Evolutionary conservation across 2,329 filamentous ascomycete species (phyloP), one percentile per base, ranked within the genome.

Genomic region (Nannizziopsis arthrosporioides): DNA sequence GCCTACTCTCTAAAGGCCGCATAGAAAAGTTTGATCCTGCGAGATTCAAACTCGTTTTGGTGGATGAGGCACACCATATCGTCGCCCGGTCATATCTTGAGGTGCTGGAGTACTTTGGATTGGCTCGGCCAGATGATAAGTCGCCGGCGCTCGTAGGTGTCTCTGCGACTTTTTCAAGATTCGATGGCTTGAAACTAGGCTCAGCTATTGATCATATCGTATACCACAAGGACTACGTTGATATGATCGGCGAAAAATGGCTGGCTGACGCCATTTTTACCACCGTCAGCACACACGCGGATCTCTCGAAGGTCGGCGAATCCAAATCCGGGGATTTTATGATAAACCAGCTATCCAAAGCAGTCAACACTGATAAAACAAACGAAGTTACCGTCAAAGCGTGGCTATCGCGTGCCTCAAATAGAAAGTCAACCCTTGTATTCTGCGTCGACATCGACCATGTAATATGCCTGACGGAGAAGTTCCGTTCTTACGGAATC

Each of bases 11-110:
- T 4, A 77, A 78, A 10, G 77, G 82, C 45, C 78, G 92, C 1
- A 74, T 96, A n/a, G 61, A 65, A 32, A 95, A 94, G 61, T 96
- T 90, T 58, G 78, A 93, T 55, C 84, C 88, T 0, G 65, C 64
- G 0, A 72, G 71, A 6, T 96, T 90, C 72, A 98, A 98, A 66
- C 77, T 98, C 0, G 71, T 98, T 0, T 74, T 98, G 2, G 90
- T 98, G 3, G 92, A 98, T 55, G 92, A 98, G 67, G 92, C 90
- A 3, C 92, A 98, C 63, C 92, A 98, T 65, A 94, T 96, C 46
- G 89, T 95, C 39, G 85, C 92, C 0, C 74, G 78, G 1, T 80
- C 81, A 6, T 96, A 96, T 60, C 73, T 93, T 53, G 74, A 76
- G 37, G 75, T 81, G 0, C 70, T 98, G 42, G 71, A 75, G n/a